Evolutionary conservation across 257 asterid species (phyloP).

Genomic region (Fraxinus anomala): DNA sequence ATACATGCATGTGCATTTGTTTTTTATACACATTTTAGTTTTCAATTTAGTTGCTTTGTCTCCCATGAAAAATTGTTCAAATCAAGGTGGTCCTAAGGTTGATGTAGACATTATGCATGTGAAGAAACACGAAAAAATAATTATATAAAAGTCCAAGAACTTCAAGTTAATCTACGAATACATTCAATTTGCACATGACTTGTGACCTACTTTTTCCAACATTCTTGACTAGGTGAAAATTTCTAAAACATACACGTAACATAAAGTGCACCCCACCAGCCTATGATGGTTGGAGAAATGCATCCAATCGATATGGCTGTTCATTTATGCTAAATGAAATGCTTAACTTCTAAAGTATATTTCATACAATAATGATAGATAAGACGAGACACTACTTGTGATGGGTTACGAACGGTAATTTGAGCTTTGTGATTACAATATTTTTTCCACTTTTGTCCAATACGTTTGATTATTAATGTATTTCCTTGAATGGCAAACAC

Average conservation of each 20-base stretch:
- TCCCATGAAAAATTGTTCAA: neutral
- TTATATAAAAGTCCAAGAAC: neutral
- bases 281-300: neutral
- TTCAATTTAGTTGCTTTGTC: slow-evolving; percentile 2
- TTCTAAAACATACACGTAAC: neutral
- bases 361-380: neutral
- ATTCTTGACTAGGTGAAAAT: neutral
- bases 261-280: neutral
- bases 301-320: neutral
- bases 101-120: slow-evolving; percentile 11
- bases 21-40: neutral
- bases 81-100: slow-evolving; percentile 15
- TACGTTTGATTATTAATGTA: neutral
- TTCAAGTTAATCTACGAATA: neutral
- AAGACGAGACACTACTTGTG: too few species aligned
- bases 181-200: neutral
- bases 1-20: slow-evolving; percentile 1
- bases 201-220: neutral
- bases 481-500: neutral
- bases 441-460: neutral
- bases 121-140: slow-evolving; percentile 6
- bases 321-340: neutral
- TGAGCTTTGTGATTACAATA: neutral
- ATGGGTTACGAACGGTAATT: neutral
- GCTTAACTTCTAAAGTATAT: neutral